Evolutionary conservation across 2,329 filamentous ascomycete genomes (phyloP).

Genomic region (Trichoderma sp.): DNA sequence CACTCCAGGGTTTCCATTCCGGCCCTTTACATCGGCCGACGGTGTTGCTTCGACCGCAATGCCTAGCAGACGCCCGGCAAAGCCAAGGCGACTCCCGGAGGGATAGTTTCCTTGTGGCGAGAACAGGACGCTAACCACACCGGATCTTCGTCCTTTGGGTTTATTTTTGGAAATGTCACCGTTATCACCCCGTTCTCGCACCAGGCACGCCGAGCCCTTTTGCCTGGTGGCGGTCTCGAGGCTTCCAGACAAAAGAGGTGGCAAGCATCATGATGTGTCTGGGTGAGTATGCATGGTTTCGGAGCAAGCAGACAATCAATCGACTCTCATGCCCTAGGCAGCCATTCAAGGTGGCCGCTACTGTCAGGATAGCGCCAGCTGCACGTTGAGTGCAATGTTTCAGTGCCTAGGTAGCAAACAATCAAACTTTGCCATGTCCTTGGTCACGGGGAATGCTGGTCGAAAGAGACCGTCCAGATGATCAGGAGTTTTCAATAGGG

Average conservation of each 20-base stretch:
- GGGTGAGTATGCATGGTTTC: not conserved
- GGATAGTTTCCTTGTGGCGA: not conserved
- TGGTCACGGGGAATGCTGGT: not conserved
- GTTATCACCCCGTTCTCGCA: not conserved
- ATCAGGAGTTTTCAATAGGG: not conserved
- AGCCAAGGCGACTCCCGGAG: not conserved
- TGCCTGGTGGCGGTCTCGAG: too few species aligned
- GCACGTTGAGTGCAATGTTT: slow-evolving; percentile 1
- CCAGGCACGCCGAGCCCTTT: too few species aligned
- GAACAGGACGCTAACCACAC: not conserved
- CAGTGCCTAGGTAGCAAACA: slow-evolving; percentile 4
- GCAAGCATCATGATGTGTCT: not conserved
- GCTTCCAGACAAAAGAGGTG: not conserved
- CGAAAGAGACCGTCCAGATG: not conserved
- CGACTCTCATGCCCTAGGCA: not conserved
- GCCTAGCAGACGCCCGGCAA: not conserved
- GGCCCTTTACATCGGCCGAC: slow-evolving; percentile 20
- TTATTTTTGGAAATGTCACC: slow-evolving; percentile 15
- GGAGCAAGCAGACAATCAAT: not conserved
- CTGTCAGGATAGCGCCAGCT: not conserved
- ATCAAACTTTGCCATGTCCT: not conserved
- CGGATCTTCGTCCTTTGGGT: not conserved
- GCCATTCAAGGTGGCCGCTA: not conserved
- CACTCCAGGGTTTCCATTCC: not conserved
- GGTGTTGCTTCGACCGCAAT: not conserved